Base-by-base conservation (phyloP, 164 flowering plant genomes). In the Aristolochia fimbriata region DNA sequence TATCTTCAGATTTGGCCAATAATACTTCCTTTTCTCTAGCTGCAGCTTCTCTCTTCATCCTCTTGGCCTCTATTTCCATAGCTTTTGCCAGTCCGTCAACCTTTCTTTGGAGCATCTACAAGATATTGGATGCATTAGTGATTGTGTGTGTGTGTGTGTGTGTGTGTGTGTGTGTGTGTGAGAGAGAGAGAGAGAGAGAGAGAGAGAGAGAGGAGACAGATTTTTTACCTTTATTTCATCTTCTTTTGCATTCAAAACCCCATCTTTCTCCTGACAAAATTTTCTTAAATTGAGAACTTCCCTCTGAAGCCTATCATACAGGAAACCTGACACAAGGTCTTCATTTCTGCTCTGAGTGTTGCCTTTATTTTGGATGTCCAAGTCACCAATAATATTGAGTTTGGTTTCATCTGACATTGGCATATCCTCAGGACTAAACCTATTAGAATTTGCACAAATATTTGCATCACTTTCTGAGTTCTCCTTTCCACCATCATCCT, bases 261-360 rank as follows among this genome's bases (percentile, higher is more conserved):
- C 70, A 10, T 89, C 88, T 76, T 83, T 88, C 59, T 65, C 73
- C 70, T 81, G 87, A 59, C 81, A 80, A 12, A 17, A 25, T 80
- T 80, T 89, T 73, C 88, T 78, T 51, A 89, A 65, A 63, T 51
- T 73, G 59, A 89, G 66, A 21, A 93, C 94, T 72, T 93, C 96
- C 59, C 73, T 89, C 60, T 89, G 97, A 65, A 89, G 78, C 69
- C 78, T 75, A 60, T 93, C 96, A 67, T 93, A 93, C 60, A 93
- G 69, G 70, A 82, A 84, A 11, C 97, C 98, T 2, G 97, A 93
- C 37, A 93, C 86, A 50, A 74, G 50, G 66, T 89, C 97, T 59
- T 76, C 83, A 45, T 45, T 30, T 15, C 67, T 76, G 54, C 51
- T 25, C 52, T 58, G 69, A 11, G 51, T 33, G 48, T 61, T 67